phyloP scores from a whole-genome alignment of 2,329 filamentous ascomycete species.

The Aschersonia sp. region DNA sequence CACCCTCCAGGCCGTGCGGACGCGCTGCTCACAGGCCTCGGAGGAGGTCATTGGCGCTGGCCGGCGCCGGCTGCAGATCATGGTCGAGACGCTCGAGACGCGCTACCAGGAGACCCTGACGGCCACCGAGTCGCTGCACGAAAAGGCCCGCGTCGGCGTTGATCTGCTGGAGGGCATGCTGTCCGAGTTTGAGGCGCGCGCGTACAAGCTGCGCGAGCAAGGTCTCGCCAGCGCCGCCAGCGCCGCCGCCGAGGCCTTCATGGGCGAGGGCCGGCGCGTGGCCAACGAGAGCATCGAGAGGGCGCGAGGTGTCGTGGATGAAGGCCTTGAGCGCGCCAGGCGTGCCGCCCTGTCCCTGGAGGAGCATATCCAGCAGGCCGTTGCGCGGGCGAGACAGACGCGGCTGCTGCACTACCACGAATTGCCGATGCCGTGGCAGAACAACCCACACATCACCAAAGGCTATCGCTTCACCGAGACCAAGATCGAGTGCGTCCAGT shows the following conservation, averaged over 20 bases:
- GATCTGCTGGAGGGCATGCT: constrained; percentile 76
- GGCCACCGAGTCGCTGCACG: constrained; percentile 74
- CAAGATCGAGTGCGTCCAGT: constrained; percentile 76
- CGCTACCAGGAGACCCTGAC: constrained; percentile 77
- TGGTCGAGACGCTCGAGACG: constrained; percentile 83
- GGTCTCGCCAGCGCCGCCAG: constrained; percentile 51
- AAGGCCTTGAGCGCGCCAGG: constrained; percentile 68
- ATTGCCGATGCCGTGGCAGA: constrained; percentile 78
- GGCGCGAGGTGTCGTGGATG: constrained; percentile 63
- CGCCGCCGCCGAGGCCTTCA: constrained; percentile 41
- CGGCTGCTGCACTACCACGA: constrained; percentile 82
- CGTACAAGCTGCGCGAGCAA: constrained; percentile 64
- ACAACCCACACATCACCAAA: constrained; percentile 82
- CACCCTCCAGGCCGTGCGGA: constrained; percentile 73
- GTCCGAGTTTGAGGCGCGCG: constrained; percentile 69
- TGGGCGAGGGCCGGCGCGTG: constrained; percentile 66
- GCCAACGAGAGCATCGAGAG: constrained; percentile 66
- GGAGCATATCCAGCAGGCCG: constrained; percentile 69
- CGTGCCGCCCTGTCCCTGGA: constrained; percentile 71
- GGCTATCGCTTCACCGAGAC: constrained; percentile 92
- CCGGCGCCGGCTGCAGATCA: constrained; percentile 65
- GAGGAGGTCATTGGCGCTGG: constrained; percentile 83
- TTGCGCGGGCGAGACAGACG: constrained; percentile 59
- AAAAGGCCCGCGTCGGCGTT: constrained; percentile 81
- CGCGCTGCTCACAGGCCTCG: constrained; percentile 78